Conservation (phyloP, 2,329 filamentous ascomycete species). For the Metarhizium guizhouense region DNA sequence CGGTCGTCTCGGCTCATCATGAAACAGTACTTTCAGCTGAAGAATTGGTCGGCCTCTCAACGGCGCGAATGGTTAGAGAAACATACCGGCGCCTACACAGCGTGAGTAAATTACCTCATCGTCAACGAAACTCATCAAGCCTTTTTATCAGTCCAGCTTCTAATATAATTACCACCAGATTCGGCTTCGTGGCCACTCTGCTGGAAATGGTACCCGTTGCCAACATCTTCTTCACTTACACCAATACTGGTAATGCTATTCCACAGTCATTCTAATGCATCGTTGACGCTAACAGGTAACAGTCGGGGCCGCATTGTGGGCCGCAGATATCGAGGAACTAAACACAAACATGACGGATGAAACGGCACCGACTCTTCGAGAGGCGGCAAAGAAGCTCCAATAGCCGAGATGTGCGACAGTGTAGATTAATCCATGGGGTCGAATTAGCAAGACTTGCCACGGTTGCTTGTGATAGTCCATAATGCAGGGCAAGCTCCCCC, state of each 20-base stretch:
- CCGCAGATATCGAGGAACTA: slow-evolving; percentile 67
- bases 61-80: slow-evolving; percentile 59
- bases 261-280: not conserved
- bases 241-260: slow-evolving; percentile 57
- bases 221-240: slow-evolving; percentile 80
- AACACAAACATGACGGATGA: slow-evolving; percentile 38
- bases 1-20: slow-evolving; percentile 5
- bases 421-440: not conserved
- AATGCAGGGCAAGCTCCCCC: not conserved
- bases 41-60: slow-evolving; percentile 63
- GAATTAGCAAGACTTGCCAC: not conserved
- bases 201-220: slow-evolving; percentile 78
- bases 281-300: not conserved
- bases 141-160: not conserved
- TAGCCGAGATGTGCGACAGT: not conserved
- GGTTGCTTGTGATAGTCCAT: not conserved
- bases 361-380: slow-evolving; percentile 41
- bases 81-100: slow-evolving; percentile 69
- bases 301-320: slow-evolving; percentile 93
- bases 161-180: slow-evolving; percentile 39
- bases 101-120: slow-evolving; percentile 42
- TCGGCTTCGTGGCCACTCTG: slow-evolving; percentile 64
- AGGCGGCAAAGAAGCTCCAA: slow-evolving; percentile 37
- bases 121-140: not conserved
- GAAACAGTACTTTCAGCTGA: slow-evolving; percentile 77